Base-by-base conservation (phyloP, 768 basidiomycete genomes). In the Trametes punicea region DNA sequence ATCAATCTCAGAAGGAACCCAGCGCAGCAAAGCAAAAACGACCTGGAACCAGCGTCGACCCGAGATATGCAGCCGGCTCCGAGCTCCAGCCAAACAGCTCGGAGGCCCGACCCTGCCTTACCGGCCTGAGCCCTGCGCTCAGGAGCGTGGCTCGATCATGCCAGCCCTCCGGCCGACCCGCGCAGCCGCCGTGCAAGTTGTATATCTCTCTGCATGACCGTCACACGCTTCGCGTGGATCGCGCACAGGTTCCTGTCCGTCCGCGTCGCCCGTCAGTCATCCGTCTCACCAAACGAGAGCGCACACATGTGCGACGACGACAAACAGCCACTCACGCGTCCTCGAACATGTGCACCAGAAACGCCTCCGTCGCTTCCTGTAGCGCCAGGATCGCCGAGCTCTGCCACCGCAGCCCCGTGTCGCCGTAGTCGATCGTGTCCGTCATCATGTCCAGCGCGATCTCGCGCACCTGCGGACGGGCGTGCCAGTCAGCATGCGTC, bases 301-400 rank as follows among this genome's bases (percentile, higher is more conserved):
- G n/a, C 23, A 26, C 31, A 7, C 30, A 49, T 26, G 33, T 2
- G n/a, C 20, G 26, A 31, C 46, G 39, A 21, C 13, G 29, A 21
- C 31, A 30, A 46, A 16, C 6, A 16, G 6, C n/a, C 3, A 90
- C 94, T 76, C 71, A 98, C 92, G 96, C 93, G 73, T 99, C 97
- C 73, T 99, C 97, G 61, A 99, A 98, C 40, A 98, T 74, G 73
- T 98, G 95, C 18, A 99, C 92, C 16, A 98, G 77, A 65, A 83
- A 97, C 13, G 94, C 93, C 70, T 97, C 94, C 21, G 94, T 93
- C 11, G 97, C 97, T 72, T 99, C 97, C 66, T 99, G 97, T 59
- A 99, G 71, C 2, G 97, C 97, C 65, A 94, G 68, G 54, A 99
- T 78, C 5, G 97, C 97, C 5, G 93, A 92, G 60, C 85, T 92